These are phyloP conservation scores for Colletotrichum destructivum DNA, from an alignment of 2,329 filamentous ascomycete genomes.

Conservation along the genomic window DNA sequence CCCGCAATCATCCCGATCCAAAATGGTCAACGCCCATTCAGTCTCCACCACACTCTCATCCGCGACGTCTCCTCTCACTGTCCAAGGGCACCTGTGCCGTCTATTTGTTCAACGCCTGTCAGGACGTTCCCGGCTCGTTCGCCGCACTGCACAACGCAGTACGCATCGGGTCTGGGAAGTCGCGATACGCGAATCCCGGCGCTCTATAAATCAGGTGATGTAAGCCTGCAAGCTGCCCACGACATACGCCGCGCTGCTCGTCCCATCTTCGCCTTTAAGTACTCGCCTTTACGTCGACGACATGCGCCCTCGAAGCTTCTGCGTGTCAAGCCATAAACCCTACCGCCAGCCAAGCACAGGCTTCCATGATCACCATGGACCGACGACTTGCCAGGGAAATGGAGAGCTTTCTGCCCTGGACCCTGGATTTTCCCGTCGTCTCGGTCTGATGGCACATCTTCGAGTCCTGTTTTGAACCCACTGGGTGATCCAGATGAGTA, in stretches of 20 bases:
- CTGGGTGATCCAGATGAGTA: conserved; percentile 30
- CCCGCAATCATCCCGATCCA: not conserved
- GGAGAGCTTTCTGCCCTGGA: conserved; percentile 12
- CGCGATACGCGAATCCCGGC: not conserved
- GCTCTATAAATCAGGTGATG: not conserved
- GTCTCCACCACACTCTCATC: conserved; percentile 31
- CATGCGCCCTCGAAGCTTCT: conserved; percentile 26
- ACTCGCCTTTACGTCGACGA: conserved; percentile 16
- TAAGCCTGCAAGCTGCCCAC: not conserved
- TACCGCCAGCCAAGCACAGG: conserved; percentile 4
- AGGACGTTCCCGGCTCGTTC: conserved; percentile 27
- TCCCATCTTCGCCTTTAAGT: conserved; percentile 8
- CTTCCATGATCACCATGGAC: conserved; percentile 6
- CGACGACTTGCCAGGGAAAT: conserved; percentile 6
- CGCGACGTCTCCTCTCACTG: conserved; percentile 12
- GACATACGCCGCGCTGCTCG: conserved; percentile 7
- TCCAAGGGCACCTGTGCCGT: not conserved
- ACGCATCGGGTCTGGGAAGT: not conserved
- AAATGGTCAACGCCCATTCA: not conserved
- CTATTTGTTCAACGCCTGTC: conserved; percentile 14
- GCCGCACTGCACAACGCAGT: not conserved
- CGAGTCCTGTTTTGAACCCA: conserved; percentile 18
- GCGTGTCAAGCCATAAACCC: not conserved
- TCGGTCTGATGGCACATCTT: not conserved
- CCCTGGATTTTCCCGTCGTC: conserved; percentile 9